Conservation (phyloP, 345 rosid species). For the Gossypium arboreum region DNA sequence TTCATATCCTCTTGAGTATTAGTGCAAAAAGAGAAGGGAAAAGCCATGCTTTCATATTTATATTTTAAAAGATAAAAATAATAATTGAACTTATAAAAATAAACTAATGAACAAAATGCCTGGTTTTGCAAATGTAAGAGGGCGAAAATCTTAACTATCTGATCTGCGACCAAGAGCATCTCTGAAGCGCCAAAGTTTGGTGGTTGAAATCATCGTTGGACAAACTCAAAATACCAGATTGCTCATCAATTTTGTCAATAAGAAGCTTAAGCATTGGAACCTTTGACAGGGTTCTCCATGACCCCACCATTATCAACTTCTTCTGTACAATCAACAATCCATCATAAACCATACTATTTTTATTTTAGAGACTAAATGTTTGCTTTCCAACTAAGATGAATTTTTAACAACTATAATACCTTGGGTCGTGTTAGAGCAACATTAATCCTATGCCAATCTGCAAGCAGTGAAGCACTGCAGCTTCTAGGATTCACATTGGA, state of each 20-base stretch:
- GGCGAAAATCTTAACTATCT: constrained; percentile 4
- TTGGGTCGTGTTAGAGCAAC: constrained; percentile 92
- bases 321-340: constrained; percentile 39
- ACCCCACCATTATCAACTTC: constrained; percentile 93
- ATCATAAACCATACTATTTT: constrained; percentile 4
- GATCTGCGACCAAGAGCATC: constrained; percentile 30
- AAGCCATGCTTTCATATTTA: not conserved
- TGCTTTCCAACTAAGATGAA: not conserved
- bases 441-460: constrained; percentile 96
- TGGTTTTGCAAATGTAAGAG: not conserved
- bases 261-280: constrained; percentile 84
- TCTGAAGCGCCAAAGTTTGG: constrained; percentile 14
- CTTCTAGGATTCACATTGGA: constrained; percentile 59
- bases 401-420: constrained; percentile 33
- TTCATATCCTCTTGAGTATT: not conserved
- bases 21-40: not conserved
- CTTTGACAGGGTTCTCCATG: constrained; percentile 64
- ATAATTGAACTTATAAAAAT: not conserved
- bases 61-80: not conserved
- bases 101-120: not conserved
- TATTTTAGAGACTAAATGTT: not conserved
- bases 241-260: constrained; percentile 63
- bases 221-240: constrained; percentile 53
- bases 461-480: constrained; percentile 66
- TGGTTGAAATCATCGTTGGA: constrained; percentile 37